Evolutionary conservation across 2,329 filamentous ascomycete species (phyloP).

Genomic region (Monilinia vaccinii-corymbosi): DNA sequence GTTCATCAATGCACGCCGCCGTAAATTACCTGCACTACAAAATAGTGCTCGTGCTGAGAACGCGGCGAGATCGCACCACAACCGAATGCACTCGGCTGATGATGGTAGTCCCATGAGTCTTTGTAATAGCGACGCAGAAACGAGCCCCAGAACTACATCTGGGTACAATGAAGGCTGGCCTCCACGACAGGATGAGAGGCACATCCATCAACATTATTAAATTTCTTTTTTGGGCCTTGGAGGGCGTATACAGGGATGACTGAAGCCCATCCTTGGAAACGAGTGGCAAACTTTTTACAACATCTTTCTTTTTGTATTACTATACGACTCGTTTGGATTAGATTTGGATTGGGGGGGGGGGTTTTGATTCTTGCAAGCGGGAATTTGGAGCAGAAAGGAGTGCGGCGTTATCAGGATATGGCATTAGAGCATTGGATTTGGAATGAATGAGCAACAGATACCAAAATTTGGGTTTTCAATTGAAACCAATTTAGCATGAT

Average conservation of each 20-base stretch:
- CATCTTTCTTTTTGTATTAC: background rate
- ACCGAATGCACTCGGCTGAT: conserved; percentile 1
- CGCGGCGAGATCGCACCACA: conserved; percentile 17
- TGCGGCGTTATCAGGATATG: background rate
- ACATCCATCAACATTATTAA: background rate
- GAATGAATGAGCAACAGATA: background rate
- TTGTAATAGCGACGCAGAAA: background rate
- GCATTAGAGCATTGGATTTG: background rate
- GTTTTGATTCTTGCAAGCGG: background rate
- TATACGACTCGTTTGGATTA: background rate
- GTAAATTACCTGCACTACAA: conserved; percentile 42
- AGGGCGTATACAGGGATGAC: background rate
- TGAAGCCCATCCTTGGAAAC: background rate
- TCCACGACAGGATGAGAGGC: background rate
- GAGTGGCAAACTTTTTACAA: background rate
- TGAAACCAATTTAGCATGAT: background rate
- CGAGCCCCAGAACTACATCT: background rate
- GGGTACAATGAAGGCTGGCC: background rate
- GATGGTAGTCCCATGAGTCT: background rate
- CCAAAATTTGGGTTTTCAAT: background rate
- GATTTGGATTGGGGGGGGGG: background rate
- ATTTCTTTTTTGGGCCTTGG: background rate
- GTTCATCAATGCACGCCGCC: conserved; percentile 70
- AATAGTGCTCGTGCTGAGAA: conserved; percentile 27
- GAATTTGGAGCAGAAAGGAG: background rate